Base-by-base conservation (phyloP, 73 alveolate genomes). In the Paramecium sonneborni region DNA sequence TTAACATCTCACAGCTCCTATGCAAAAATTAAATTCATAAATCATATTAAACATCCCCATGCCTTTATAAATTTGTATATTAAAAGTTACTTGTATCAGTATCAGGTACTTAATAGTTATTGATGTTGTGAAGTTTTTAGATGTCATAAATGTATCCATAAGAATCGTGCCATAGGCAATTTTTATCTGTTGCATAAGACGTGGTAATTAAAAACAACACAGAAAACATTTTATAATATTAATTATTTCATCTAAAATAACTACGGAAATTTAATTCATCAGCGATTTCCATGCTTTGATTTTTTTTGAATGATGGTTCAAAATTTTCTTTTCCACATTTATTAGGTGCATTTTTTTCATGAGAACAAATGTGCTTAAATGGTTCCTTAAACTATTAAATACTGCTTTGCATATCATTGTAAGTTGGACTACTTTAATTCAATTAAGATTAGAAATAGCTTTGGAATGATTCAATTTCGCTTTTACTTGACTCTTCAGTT, bases 21-120 rank as follows among this genome's bases (percentile, higher is more conserved):
- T 79, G 12, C 90, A 79, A 34, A 79, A 79, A 79, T 79, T 79
- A 79, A 79, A 79, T 11, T 43, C 74, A 15, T 79, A 79, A 23
- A 79, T 76, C 90, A 79, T 79, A 44, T 79, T 79, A 46, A 79
- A 79, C 90, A 79, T 79, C 30, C 90, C 90, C 90, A 79, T 79
- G 58, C 87, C 68, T 52, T 52, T 52, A 52, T 52, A 4, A 4
- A 52, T 52, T 52, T 18, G 57, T 21, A 3, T 18, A n/a, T n/a
- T 3, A 52, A 14, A 52, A 18, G 68, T 52, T 52, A 52, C 68
- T 72, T 72, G 86, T 72, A 72, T 72, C 86, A 18, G 86, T 72
- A 37, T 72, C 86, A 34, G 86, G 57, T 30, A 72, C 86, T 72
- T 72, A 18, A 72, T 72, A 72, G 57, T 72, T 72, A 23, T 35